Base-by-base conservation (phyloP, 352 stramenopile genomes). In the Pythium insidiosum region DNA sequence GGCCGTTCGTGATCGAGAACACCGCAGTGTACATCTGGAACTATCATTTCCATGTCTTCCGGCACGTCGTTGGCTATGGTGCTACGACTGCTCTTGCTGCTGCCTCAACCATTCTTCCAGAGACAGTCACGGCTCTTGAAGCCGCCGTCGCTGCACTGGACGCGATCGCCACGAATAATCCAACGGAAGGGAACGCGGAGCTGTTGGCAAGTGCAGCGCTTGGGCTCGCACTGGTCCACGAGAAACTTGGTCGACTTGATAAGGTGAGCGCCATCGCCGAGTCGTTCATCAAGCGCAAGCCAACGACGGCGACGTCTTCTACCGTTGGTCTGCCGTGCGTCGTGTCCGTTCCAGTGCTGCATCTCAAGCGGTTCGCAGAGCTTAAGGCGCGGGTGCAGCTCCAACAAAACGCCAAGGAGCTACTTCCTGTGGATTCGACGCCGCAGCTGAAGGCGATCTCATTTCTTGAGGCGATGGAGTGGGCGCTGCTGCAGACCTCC, bases 21-120 rank as follows among this genome's bases (percentile, higher is more conserved):
- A 81, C 68, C 1, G 83, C 73, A 13, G 74, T 86, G 13, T 91
- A 87, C 47, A 39, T 96, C n/a, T 96, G 84, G 83, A 96, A 97
- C 53, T 91, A 89, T 37, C 88, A 97, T 44, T 87, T 95, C 15
- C 82, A 94, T 36, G 41, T 96, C 9, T 86, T 96, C 43, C 51
- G 73, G n/a, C n/a, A n/a, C n/a, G n/a, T n/a, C n/a, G n/a, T n/a
- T n/a, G n/a, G n/a, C n/a, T n/a, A n/a, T n/a, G n/a, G n/a, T n/a
- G n/a, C n/a, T n/a, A n/a, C n/a, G n/a, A n/a, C n/a, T n/a, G n/a
- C n/a, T n/a, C n/a, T n/a, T n/a, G n/a, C 31, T 11, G 47, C 43
- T 11, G 20, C 1, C 2, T 56, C 47, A 41, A n/a, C 51, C 35
- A 66, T 93, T 24, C 39, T 92, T 1, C 57, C 63, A 0, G 79